Percentiles rank a stretch among this genome's conserved stretches.
Evolutionary conservation across 2,329 filamentous ascomycete species (phyloP).

Genomic region (Epichloe typhina): DNA sequence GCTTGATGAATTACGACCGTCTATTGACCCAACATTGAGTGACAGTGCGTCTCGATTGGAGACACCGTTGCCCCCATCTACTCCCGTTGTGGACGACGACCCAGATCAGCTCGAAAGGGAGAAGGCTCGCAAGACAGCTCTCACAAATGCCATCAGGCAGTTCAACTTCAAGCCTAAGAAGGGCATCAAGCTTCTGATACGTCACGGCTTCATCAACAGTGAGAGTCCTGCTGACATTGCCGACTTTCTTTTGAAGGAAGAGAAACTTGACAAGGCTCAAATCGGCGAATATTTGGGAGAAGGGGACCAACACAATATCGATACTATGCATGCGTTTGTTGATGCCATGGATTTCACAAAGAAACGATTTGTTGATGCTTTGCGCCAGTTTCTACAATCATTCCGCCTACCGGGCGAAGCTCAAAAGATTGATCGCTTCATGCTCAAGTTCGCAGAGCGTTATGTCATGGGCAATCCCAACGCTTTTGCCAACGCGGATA

Average conservation of each 20-base stretch:
- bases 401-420: slow-evolving; percentile 93
- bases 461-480: slow-evolving; percentile 94
- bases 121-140: slow-evolving; percentile 84
- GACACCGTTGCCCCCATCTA: slow-evolving; percentile 46
- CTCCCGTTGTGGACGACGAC: slow-evolving; percentile 70
- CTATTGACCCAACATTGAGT: slow-evolving; percentile 55
- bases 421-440: slow-evolving; percentile 98
- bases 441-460: slow-evolving; percentile 96
- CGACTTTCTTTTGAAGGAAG: slow-evolving; percentile 65
- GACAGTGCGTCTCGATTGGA: slow-evolving; percentile 50
- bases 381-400: slow-evolving; percentile 83
- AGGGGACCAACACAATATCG: slow-evolving; percentile 83
- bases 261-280: slow-evolving; percentile 78
- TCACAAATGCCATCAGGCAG: slow-evolving; percentile 75
- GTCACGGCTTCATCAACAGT: slow-evolving; percentile 77
- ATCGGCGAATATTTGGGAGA: slow-evolving; percentile 93
- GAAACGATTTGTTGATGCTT: slow-evolving; percentile 80
- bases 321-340: slow-evolving; percentile 97
- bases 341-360: slow-evolving; percentile 89
- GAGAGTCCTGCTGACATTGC: slow-evolving; percentile 73
- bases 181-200: slow-evolving; percentile 71
- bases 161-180: slow-evolving; percentile 99
- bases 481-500: slow-evolving; percentile 95
- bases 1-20: slow-evolving; percentile 37
- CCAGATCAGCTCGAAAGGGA: slow-evolving; percentile 88